A percentile compares a stretch with the other conserved stretches of the same genome.
Evolutionary conservation across 768 basidiomycete species (phyloP).

Genomic region (Nevesoporus exiguus): DNA sequence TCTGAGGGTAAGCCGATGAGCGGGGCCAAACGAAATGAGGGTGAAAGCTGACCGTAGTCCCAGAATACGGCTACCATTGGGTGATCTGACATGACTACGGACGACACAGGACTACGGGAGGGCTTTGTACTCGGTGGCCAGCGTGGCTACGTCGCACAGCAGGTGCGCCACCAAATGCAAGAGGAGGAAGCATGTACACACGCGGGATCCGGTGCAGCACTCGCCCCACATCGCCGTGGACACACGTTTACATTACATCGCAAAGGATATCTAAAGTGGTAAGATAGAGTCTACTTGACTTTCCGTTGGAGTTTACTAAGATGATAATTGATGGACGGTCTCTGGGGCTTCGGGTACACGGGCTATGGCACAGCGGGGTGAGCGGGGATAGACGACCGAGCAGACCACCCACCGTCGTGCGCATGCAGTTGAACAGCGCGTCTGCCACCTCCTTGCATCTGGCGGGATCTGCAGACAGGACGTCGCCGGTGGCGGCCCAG

Average conservation of each 20-base stretch:
- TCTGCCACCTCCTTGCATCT: slow-evolving; percentile 60
- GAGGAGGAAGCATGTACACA: slow-evolving; percentile 13
- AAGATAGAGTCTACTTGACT: slow-evolving; percentile 52
- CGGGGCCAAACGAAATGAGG: not conserved
- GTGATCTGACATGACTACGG: slow-evolving; percentile 32
- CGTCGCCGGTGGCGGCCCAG: slow-evolving; percentile 74
- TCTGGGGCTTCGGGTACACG: slow-evolving; percentile 60
- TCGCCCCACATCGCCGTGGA: no score
- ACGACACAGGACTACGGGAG: slow-evolving; percentile 6
- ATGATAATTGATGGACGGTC: slow-evolving; percentile 86
- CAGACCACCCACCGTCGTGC: slow-evolving; percentile 63
- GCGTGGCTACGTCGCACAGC: slow-evolving; percentile 16
- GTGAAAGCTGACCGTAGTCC: slow-evolving; percentile 31
- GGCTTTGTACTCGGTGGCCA: slow-evolving; percentile 23
- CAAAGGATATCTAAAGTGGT: slow-evolving; percentile 17
- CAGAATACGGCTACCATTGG: slow-evolving; percentile 43
- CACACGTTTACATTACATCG: slow-evolving; percentile 18
- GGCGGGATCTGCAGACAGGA: slow-evolving; percentile 42
- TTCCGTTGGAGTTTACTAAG: slow-evolving; percentile 75
- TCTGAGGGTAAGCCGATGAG: slow-evolving; percentile 22
- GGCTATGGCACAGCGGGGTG: slow-evolving; percentile 43
- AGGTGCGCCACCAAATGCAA: slow-evolving; percentile 20
- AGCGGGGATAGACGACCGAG: not conserved
- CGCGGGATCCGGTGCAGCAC: not conserved
- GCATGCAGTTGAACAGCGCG: slow-evolving; percentile 76